These are phyloP conservation scores for Amanita rimosa DNA, from an alignment of 768 basidiomycete genomes.

Conservation along the genomic window DNA sequence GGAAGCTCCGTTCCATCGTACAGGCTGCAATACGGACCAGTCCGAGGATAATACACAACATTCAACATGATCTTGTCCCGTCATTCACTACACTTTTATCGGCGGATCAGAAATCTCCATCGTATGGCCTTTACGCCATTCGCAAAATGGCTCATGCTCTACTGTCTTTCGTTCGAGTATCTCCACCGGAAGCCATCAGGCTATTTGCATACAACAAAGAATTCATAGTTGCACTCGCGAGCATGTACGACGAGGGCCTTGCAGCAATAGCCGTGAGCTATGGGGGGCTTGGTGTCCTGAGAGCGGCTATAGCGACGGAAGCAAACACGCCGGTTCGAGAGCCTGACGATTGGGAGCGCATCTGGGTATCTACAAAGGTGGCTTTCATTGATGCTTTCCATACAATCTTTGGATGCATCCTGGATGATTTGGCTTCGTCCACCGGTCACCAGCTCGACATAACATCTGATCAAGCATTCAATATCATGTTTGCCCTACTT, in stretches of 20 bases:
- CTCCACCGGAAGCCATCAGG: conserved; percentile 35
- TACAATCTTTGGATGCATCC: conserved; percentile 35
- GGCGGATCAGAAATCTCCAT: conserved; percentile 21
- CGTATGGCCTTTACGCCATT: conserved; percentile 47
- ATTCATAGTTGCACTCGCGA: conserved; percentile 47
- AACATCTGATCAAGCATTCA: conserved; percentile 44
- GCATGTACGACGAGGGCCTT: conserved; percentile 50
- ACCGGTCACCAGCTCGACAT: conserved; percentile 30
- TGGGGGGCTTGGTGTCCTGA: conserved; percentile 32
- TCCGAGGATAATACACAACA: conserved; percentile 18
- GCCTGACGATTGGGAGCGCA: conserved; percentile 55
- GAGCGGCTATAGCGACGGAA: conserved; percentile 6
- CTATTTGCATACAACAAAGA: conserved; percentile 39
- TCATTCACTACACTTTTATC: conserved; percentile 43
- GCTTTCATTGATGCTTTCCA: conserved; percentile 63
- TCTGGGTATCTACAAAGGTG: conserved; percentile 68
- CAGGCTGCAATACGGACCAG: conserved; percentile 23
- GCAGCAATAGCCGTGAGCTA: conserved; percentile 44
- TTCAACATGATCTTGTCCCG: conserved; percentile 39
- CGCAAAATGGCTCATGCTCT: conserved; percentile 55
- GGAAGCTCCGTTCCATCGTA: conserved; percentile 35
- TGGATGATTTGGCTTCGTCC: conserved; percentile 34
- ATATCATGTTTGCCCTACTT: conserved; percentile 47
- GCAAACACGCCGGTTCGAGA: conserved; percentile 14
- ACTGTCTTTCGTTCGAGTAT: conserved; percentile 38